A percentile compares a stretch with the other conserved stretches of the same genome.
Evolutionary conservation across 768 basidiomycete genomes (phyloP).

Genomic region (Russula abietina): DNA sequence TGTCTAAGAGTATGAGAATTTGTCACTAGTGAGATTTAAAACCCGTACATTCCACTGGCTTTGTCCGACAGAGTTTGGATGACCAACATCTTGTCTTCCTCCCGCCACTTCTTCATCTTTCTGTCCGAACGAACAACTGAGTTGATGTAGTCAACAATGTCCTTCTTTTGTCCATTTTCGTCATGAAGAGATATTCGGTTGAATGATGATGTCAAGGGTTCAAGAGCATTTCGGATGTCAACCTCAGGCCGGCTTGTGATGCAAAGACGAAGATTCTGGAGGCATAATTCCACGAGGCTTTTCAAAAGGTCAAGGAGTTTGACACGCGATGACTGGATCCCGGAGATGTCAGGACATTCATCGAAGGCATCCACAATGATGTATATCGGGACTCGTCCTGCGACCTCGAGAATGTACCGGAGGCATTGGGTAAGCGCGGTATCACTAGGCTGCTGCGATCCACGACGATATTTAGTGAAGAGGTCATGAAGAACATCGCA

Average conservation of each 20-base stretch:
- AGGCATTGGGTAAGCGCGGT: too few species aligned
- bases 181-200: not conserved
- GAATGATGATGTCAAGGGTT: not conserved
- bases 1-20: not conserved
- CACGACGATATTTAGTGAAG: too few species aligned
- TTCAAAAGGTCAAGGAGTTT: not conserved
- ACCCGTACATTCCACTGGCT: not conserved
- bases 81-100: not conserved
- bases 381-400: too few species aligned
- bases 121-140: not conserved
- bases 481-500: too few species aligned
- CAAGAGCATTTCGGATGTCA: not conserved
- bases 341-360: not conserved
- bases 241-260: not conserved
- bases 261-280: not conserved
- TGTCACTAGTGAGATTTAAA: not conserved
- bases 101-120: not conserved
- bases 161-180: not conserved
- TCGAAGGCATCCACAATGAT: too few species aligned
- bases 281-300: not conserved
- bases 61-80: not conserved
- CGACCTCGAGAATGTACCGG: too few species aligned
- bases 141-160: not conserved
- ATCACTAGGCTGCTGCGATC: too few species aligned
- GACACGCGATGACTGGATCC: not conserved